Evolutionary conservation across 257 asterid species (phyloP).

Genomic region (Ehretia macrophylla): DNA sequence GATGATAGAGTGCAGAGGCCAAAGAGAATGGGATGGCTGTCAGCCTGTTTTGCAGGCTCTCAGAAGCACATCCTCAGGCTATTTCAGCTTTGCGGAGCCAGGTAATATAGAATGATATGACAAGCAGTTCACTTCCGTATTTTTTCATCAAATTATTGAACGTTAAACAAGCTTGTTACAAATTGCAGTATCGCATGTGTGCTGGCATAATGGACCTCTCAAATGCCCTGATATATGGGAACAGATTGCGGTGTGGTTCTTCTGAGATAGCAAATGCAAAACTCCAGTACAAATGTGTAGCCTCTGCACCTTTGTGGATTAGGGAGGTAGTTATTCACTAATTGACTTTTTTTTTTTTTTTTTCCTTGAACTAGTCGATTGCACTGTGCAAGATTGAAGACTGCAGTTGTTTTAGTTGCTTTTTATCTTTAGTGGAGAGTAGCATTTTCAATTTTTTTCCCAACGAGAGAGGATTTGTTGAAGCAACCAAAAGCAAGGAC

Average conservation of each 20-base stretch:
- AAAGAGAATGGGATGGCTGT: constrained; percentile 85
- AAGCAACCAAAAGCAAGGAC: no score
- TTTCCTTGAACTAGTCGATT: not conserved
- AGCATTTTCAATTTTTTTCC: not conserved
- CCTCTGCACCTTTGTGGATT: constrained; percentile 68
- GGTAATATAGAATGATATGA: constrained; percentile 37
- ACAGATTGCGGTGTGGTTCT: constrained; percentile 87
- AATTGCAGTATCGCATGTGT: constrained; percentile 96
- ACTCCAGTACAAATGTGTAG: constrained; percentile 48
- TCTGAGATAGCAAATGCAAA: constrained; percentile 71
- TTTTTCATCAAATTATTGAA: constrained; percentile 6
- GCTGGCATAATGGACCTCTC: constrained; percentile 86
- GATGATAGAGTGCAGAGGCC: constrained; percentile 82
- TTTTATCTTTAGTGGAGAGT: not conserved
- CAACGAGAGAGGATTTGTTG: no score
- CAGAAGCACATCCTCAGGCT: constrained; percentile 98
- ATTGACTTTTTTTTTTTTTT: constrained; percentile 7
- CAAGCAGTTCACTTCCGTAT: constrained; percentile 5
- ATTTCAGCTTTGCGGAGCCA: constrained; percentile 89
- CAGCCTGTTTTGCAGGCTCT: constrained; percentile 91
- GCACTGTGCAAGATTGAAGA: not conserved
- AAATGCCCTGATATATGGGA: constrained; percentile 86
- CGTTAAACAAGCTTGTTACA: constrained; percentile 24
- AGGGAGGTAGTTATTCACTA: constrained; percentile 48
- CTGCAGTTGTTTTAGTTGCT: not conserved